Base-by-base conservation (phyloP, 2,329 filamentous ascomycete species). In the Ophiostoma perfectum region DNA sequence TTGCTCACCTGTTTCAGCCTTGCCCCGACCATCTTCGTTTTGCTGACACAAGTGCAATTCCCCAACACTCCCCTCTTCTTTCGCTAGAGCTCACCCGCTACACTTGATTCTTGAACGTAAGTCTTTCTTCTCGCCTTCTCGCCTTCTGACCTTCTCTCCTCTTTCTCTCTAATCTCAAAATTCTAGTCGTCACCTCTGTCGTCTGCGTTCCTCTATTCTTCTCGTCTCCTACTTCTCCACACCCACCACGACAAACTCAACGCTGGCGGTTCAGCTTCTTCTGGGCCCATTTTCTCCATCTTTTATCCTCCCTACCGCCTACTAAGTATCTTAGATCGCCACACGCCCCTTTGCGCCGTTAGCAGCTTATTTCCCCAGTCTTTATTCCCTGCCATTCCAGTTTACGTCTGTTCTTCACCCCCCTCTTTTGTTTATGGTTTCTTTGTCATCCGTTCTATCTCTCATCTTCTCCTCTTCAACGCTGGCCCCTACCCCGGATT, bases 401-500 rank as follows among this genome's bases (percentile, higher is more conserved):
- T 55, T 16, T n/a, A 5, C 49, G 27, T 11, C 36, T 63, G 52
- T 27, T 58, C 14, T 45, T 18, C 39, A 38, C 49, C 27, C 66
- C 38, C n/a, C 41, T n/a, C 27, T 45, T 41, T 44, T 47, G 60
- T 44, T 63, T 44, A 18, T 6, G 3, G 27, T 38, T 11, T 11
- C 12, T 60, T 60, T 7, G 55, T 38, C 9, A 52, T 60, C 55
- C 12, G 18, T 16, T 11, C 47, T 4, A 6, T 18, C 38, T 38
- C 58, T 9, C 18, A 41, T 64, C 62, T 11, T 41, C 58, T 16
- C 18, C 58, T 62, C 58, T 62, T 36, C 16, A 47, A 47, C 14
- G 45, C 12, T n/a, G n/a, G 3, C 36, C 58, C 27, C 47, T 55
- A 62, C 67, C 67, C 67, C 67, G 64, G 67, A 68, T 66, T 68